Conservation (phyloP, 768 basidiomycete species). For the Piloderma croceum region DNA sequence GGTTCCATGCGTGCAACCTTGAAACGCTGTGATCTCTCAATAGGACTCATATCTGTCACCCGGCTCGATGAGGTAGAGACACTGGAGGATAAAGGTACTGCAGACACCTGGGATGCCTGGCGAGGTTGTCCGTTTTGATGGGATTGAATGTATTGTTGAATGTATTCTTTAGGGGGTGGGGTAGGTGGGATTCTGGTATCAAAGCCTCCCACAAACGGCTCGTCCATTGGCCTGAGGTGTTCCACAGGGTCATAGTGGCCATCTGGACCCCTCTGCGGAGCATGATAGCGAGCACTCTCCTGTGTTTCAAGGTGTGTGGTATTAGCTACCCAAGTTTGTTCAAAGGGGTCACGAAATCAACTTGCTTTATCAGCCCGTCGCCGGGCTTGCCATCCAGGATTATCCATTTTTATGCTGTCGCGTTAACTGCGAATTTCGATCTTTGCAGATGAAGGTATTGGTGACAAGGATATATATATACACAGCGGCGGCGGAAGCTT, state of each 20-base stretch:
- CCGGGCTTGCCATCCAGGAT: constrained; percentile 69
- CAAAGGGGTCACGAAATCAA: constrained; percentile 4
- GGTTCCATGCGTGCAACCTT: constrained; percentile 69
- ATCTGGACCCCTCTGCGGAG: constrained; percentile 39
- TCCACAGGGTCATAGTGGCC: constrained; percentile 51
- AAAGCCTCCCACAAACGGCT: constrained; percentile 57
- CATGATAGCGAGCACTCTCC: constrained; percentile 23
- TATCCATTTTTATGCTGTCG: constrained; percentile 72
- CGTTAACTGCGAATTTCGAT: too few species aligned
- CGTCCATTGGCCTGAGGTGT: constrained; percentile 55
- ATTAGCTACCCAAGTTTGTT: constrained; percentile 4
- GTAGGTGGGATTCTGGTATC: constrained; percentile 25
- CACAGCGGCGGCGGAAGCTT: too few species aligned
- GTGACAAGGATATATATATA: too few species aligned
- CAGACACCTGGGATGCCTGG: constrained; percentile 21
- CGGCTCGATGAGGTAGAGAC: constrained; percentile 1
- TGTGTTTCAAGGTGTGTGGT: constrained; percentile 30
- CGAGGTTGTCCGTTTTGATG: constrained; percentile 13
- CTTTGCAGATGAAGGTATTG: too few species aligned
- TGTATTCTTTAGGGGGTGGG: constrained; percentile 42
- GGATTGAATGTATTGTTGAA: constrained; percentile 16
- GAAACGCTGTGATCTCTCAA: constrained; percentile 59
- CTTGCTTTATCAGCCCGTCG: constrained; percentile 54
- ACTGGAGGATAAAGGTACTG: constrained; percentile 21
- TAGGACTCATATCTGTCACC: constrained; percentile 42